These are phyloP conservation scores for Coniferiporia weirii DNA, from an alignment of 1,284 basidiomycete genomes.

Conservation along the genomic window DNA sequence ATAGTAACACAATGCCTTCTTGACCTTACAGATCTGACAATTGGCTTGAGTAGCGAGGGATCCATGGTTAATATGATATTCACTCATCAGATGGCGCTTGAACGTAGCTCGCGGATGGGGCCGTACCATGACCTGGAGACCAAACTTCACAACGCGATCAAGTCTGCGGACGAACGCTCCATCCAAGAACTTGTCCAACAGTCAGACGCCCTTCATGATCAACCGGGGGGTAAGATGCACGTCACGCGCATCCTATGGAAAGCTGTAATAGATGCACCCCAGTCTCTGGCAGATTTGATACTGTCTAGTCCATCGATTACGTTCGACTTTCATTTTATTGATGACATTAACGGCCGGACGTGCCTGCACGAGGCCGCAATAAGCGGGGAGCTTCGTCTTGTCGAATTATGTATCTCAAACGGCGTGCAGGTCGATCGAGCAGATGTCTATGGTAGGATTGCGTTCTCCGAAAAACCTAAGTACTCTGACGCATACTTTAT, in stretches of 20 bases:
- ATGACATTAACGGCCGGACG: slow-evolving; percentile 95
- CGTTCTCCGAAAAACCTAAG: not conserved
- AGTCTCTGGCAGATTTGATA: slow-evolving; percentile 69
- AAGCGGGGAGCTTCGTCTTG: slow-evolving; percentile 76
- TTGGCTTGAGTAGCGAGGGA: slow-evolving; percentile 69
- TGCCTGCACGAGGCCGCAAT: slow-evolving; percentile 95
- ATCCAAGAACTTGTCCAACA: slow-evolving; percentile 69
- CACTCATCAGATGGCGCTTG: slow-evolving; percentile 65
- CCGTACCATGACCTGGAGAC: slow-evolving; percentile 86
- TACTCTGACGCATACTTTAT: not conserved
- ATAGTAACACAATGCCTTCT: slow-evolving; percentile 91
- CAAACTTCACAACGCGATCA: slow-evolving; percentile 75
- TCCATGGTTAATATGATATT: slow-evolving; percentile 47
- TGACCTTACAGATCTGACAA: slow-evolving; percentile 83
- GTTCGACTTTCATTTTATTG: slow-evolving; percentile 89
- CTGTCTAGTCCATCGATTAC: slow-evolving; percentile 58
- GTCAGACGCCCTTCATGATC: slow-evolving; percentile 60
- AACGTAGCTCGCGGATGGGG: slow-evolving; percentile 53
- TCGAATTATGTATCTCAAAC: slow-evolving; percentile 76
- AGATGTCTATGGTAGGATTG: slow-evolving; percentile 74
- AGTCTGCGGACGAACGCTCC: slow-evolving; percentile 50
- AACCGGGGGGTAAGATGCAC: slow-evolving; percentile 55
- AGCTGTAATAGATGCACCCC: slow-evolving; percentile 76
- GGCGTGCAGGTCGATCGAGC: slow-evolving; percentile 62
- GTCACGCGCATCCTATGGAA: slow-evolving; percentile 90